Conservation (phyloP, 1,284 basidiomycete genomes). For the Hemileia vastatrix region DNA sequence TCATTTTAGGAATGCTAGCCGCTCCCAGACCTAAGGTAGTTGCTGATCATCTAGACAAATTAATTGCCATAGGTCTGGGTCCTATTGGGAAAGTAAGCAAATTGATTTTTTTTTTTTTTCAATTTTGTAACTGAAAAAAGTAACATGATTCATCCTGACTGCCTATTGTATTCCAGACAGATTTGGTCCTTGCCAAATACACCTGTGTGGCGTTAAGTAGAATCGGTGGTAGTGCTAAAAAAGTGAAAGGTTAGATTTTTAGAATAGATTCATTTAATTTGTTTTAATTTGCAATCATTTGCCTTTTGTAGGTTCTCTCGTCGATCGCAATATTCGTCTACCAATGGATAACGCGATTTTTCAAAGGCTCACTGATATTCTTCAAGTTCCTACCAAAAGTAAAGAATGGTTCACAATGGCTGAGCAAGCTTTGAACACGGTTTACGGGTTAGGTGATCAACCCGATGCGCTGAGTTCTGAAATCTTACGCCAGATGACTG, state of each 20-base stretch:
- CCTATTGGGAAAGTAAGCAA: constrained; percentile 51
- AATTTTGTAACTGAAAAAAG: background rate
- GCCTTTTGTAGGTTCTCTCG: constrained; percentile 54
- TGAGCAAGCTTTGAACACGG: constrained; percentile 91
- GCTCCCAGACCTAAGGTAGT: constrained; percentile 72
- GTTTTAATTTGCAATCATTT: background rate
- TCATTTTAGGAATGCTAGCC: constrained; percentile 90
- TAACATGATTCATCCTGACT: background rate
- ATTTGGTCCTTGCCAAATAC: constrained; percentile 80
- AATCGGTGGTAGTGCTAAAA: constrained; percentile 87
- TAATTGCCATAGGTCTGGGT: constrained; percentile 83
- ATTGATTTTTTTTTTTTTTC: constrained; percentile 4
- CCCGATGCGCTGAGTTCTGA: constrained; percentile 75
- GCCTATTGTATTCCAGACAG: constrained; percentile 43
- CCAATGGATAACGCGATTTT: constrained; percentile 85
- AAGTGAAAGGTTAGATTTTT: constrained; percentile 64
- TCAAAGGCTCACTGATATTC: constrained; percentile 63
- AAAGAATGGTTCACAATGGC: constrained; percentile 89
- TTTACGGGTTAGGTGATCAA: constrained; percentile 86
- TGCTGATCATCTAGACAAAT: constrained; percentile 72
- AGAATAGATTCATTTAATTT: too few species aligned
- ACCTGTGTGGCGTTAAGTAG: constrained; percentile 88
- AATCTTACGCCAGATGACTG: constrained; percentile 71
- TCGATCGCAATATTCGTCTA: constrained; percentile 74
- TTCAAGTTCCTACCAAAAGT: constrained; percentile 66